These are phyloP conservation scores for Sporothrix protearum DNA, from an alignment of 2,329 filamentous ascomycete genomes.

Conservation along the genomic window DNA sequence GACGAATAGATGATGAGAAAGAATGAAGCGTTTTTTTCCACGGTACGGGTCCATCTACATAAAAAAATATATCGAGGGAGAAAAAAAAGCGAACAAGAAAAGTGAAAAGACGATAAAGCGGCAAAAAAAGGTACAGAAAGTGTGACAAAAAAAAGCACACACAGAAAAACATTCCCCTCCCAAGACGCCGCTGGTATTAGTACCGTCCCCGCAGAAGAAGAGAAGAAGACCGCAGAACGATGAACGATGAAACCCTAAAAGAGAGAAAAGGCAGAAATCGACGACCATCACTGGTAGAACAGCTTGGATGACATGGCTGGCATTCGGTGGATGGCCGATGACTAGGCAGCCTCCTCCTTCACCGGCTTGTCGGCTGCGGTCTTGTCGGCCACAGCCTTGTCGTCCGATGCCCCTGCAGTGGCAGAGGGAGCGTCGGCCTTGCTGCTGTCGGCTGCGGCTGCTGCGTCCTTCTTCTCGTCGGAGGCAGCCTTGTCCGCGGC, in stretches of 20 bases:
- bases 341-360: conserved; percentile 24
- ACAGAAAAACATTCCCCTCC: neutral
- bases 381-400: conserved; percentile 20
- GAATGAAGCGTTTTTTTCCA: neutral
- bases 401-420: neutral
- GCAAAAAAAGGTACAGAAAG: neutral
- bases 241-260: neutral
- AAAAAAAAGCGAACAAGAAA: neutral
- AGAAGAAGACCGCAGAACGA: neutral
- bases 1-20: neutral
- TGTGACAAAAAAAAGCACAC: neutral
- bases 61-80: neutral
- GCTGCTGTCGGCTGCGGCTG: neutral
- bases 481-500: neutral
- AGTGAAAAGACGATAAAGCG: neutral
- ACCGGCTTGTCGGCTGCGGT: conserved; percentile 27
- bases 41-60: neutral
- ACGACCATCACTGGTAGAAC: neutral
- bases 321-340: neutral
- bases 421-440: neutral
- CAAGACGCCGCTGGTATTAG: conserved; percentile 22
- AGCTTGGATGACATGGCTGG: neutral
- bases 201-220: conserved; percentile 10
- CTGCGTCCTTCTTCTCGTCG: conserved; percentile 8
- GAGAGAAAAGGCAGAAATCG: neutral